Evolutionary conservation across 1,284 basidiomycete genomes (phyloP).

Genomic region (Trametes versicolor): DNA sequence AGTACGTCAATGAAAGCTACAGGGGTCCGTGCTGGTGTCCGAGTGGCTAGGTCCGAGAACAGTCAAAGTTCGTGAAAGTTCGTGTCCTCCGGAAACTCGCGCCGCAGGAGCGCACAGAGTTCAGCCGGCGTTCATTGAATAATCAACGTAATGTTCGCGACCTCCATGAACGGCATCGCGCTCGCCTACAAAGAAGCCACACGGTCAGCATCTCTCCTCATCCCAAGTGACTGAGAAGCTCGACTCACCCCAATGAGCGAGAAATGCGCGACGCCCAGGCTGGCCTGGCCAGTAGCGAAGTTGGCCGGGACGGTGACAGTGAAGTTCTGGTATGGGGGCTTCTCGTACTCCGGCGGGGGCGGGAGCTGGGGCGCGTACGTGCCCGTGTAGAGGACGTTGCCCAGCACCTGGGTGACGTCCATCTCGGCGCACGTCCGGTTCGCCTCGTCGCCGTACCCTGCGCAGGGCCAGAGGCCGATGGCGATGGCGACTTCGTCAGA

Average conservation of each 20-base stretch:
- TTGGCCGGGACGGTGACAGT: constrained; percentile 54
- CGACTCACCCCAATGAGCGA: constrained; percentile 57
- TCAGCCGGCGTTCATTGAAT: constrained; percentile 9
- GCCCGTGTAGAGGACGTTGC: constrained; percentile 56
- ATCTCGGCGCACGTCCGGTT: constrained; percentile 41
- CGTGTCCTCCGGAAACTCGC: background rate
- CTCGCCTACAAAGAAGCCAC: constrained; percentile 20
- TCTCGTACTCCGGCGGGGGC: constrained; percentile 26
- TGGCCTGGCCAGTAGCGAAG: constrained; percentile 44
- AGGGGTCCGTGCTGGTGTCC: background rate
- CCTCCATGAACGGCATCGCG: constrained; percentile 31
- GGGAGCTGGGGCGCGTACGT: constrained; percentile 51
- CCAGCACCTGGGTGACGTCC: constrained; percentile 47
- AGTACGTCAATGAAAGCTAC: background rate
- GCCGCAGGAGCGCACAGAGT: background rate
- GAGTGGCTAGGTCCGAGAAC: background rate
- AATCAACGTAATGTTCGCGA: constrained; percentile 30
- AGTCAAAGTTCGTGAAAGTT: constrained; percentile 1
- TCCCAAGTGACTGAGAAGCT: background rate
- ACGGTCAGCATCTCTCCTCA: background rate
- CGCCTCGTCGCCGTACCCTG: constrained; percentile 25
- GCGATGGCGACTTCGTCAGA: constrained; percentile 56
- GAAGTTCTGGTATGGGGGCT: constrained; percentile 61
- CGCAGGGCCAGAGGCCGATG: constrained; percentile 52
- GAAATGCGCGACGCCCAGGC: constrained; percentile 54